Evolutionary conservation across 2,329 filamentous ascomycete species (phyloP).

Genomic region (Alternaria postmessia): DNA sequence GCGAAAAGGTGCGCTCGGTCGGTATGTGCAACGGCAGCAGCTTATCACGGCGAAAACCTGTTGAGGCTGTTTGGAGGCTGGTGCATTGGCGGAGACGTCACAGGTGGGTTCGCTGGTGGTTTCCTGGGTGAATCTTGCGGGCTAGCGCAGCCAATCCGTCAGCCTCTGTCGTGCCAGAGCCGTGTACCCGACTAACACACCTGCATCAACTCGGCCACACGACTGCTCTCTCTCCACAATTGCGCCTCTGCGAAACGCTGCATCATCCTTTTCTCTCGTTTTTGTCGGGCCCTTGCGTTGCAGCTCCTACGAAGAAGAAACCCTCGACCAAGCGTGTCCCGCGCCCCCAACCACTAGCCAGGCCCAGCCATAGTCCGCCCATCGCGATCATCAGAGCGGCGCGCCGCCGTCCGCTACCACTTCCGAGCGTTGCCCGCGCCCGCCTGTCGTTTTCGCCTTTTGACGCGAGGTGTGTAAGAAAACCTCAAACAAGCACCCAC

Average conservation of each 20-base stretch:
- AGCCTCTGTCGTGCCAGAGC: constrained; percentile 24
- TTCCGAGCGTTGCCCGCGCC: constrained; percentile 10
- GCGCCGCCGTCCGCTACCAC: constrained; percentile 14
- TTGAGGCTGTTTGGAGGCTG: constrained; percentile 16
- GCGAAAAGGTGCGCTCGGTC: background rate
- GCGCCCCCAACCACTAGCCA: constrained; percentile 7
- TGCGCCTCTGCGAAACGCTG: constrained; percentile 6
- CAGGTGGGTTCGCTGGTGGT: constrained; percentile 14
- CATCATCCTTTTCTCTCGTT: background rate
- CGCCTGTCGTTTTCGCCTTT: constrained; percentile 12
- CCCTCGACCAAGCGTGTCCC: constrained; percentile 3
- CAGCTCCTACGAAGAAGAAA: constrained; percentile 8
- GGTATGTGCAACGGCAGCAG: background rate
- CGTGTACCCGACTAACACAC: constrained; percentile 17
- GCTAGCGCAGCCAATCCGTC: constrained; percentile 18
- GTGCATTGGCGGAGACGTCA: constrained; percentile 22
- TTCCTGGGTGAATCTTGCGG: constrained; percentile 16
- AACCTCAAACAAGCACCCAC: constrained; percentile 4
- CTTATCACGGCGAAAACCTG: constrained; percentile 16
- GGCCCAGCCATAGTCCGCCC: constrained; percentile 14
- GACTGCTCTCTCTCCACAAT: constrained; percentile 1
- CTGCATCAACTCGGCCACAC: constrained; percentile 6
- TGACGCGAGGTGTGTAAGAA: constrained; percentile 15
- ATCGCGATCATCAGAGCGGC: constrained; percentile 22
- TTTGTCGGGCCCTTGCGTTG: background rate